phyloP scores from a whole-genome alignment of 2,329 filamentous ascomycete species.

The Zymoseptoria crescenta region DNA sequence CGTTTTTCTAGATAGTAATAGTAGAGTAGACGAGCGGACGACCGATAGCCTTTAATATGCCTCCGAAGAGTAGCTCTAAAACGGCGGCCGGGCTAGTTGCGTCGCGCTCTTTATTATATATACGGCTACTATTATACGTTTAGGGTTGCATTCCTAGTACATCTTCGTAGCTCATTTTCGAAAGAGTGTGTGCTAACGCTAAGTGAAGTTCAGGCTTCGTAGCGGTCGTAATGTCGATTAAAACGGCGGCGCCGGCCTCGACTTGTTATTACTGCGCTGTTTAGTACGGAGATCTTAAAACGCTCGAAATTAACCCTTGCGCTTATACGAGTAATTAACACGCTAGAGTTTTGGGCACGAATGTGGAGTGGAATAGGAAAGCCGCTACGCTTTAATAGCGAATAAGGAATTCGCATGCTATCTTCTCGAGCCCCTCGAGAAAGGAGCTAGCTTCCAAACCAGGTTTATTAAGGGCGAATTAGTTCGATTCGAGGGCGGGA shows the following conservation, averaged over 20 bases:
- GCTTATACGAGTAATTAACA: too few species aligned
- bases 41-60: slow-evolving; percentile 8
- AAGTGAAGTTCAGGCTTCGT: slow-evolving; percentile 25
- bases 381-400: too few species aligned
- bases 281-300: slow-evolving; percentile 52
- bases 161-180: slow-evolving; percentile 11
- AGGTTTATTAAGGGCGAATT: too few species aligned
- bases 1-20: slow-evolving; percentile 41
- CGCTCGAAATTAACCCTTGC: slow-evolving; percentile 46
- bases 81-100: slow-evolving; percentile 51
- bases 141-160: slow-evolving; percentile 14
- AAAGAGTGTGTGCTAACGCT: slow-evolving; percentile 12
- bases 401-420: too few species aligned
- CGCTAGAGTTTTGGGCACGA: too few species aligned
- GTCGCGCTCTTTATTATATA: slow-evolving; percentile 50
- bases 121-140: slow-evolving; percentile 42
- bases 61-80: slow-evolving; percentile 45
- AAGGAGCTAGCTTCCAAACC: too few species aligned
- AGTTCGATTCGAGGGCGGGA: too few species aligned
- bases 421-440: too few species aligned
- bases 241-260: slow-evolving; percentile 44
- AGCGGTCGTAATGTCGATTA: slow-evolving; percentile 10
- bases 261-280: slow-evolving; percentile 45
- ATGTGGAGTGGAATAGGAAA: too few species aligned
- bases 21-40: neutral